A percentile compares a stretch with the other conserved stretches of the same genome.
Conservation (phyloP, 2,329 filamentous ascomycete genomes). For the Aspergillus sp. region DNA sequence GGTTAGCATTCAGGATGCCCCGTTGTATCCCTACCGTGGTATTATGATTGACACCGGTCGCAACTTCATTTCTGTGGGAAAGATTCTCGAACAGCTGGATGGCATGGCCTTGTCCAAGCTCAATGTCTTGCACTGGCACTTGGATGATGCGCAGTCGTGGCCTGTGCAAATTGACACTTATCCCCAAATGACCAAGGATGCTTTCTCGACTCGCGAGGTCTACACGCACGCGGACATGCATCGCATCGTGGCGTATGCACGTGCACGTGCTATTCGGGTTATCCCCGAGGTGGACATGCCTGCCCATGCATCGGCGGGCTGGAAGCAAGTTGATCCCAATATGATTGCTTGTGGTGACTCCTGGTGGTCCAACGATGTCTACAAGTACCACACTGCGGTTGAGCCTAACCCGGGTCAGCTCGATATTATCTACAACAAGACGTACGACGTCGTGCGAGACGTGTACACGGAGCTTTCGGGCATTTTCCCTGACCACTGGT, state of each 20-base stretch:
- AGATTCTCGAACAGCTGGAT: constrained; percentile 52
- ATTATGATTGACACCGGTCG: constrained; percentile 53
- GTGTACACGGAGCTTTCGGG: constrained; percentile 51
- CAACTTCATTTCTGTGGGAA: constrained; percentile 49
- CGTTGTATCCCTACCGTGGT: constrained; percentile 51
- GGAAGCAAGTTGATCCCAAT: constrained; percentile 52
- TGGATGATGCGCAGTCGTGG: constrained; percentile 55
- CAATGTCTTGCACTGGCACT: constrained; percentile 55
- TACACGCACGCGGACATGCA: constrained; percentile 43
- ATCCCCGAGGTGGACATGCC: constrained; percentile 62
- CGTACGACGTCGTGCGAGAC: constrained; percentile 50
- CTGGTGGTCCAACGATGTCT: constrained; percentile 59
- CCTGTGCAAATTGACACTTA: constrained; percentile 46
- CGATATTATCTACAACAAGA: constrained; percentile 52
- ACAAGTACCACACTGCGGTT: constrained; percentile 50
- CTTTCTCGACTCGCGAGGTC: constrained; percentile 47
- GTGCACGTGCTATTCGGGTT: constrained; percentile 54
- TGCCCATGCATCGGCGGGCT: constrained; percentile 52
- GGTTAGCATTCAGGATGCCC: constrained; percentile 47
- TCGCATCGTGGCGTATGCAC: constrained; percentile 46
- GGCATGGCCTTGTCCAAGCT: constrained; percentile 54
- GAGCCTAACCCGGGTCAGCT: constrained; percentile 55
- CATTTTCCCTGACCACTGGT: constrained; percentile 50
- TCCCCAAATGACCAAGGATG: constrained; percentile 51
- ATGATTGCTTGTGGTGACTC: constrained; percentile 54